These are phyloP conservation scores for Cryphonectria nitschkei DNA, from an alignment of 2,329 filamentous ascomycete genomes.

Conservation along the genomic window DNA sequence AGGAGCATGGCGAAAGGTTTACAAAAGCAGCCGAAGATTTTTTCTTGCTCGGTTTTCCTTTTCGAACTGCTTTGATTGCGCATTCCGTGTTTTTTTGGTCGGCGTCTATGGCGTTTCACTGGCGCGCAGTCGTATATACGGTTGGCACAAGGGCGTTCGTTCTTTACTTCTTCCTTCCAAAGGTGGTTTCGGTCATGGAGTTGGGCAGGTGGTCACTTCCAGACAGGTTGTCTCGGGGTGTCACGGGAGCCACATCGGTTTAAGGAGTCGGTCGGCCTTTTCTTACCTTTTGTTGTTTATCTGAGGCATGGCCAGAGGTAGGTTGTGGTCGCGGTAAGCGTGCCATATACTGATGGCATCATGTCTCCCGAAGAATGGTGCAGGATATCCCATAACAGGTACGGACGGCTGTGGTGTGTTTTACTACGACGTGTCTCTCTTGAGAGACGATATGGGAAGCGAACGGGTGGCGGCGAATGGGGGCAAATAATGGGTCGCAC, in stretches of 20 bases:
- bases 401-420: neutral
- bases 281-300: constrained; percentile 8
- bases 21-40: constrained; percentile 23
- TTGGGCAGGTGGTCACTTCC: constrained; percentile 21
- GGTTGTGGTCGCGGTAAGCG: neutral
- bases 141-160: constrained; percentile 24
- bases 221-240: constrained; percentile 14
- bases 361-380: constrained; percentile 3
- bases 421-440: neutral
- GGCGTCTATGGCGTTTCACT: constrained; percentile 23
- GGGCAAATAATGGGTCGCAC: neutral
- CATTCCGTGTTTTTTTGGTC: constrained; percentile 5
- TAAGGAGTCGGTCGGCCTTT: constrained; percentile 1
- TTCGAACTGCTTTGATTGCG: constrained; percentile 13
- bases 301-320: constrained; percentile 4
- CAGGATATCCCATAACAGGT: constrained; percentile 7
- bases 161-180: constrained; percentile 15
- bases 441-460: no score
- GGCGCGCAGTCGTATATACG: constrained; percentile 18
- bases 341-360: constrained; percentile 10
- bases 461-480: neutral
- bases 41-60: constrained; percentile 24
- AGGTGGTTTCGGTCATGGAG: constrained; percentile 22
- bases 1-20: constrained; percentile 24
- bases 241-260: constrained; percentile 6